Evolutionary conservation across 2,329 filamentous ascomycete species (phyloP).

Genomic region (Alternaria solani): DNA sequence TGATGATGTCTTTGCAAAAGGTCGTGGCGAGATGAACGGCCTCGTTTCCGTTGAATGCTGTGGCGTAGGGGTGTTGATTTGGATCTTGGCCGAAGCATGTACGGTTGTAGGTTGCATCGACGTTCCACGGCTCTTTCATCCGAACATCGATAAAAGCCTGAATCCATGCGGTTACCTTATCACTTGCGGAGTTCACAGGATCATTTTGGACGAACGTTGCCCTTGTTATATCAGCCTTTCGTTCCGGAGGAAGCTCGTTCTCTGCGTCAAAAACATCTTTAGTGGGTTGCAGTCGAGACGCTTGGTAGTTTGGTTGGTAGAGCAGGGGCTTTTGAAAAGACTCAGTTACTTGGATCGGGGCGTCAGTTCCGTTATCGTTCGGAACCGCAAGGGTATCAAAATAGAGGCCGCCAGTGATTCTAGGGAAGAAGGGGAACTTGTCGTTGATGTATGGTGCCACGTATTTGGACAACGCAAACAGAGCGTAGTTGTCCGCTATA

Average conservation of each 20-base stretch:
- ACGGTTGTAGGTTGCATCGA: not conserved
- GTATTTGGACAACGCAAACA: not conserved
- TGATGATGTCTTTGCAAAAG: not conserved
- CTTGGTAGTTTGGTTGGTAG: not conserved
- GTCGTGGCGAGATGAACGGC: not conserved
- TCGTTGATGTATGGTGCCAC: not conserved
- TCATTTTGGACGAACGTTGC: too few species aligned
- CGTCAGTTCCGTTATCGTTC: not conserved
- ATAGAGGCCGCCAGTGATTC: not conserved
- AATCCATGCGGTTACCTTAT: too few species aligned
- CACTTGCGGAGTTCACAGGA: too few species aligned
- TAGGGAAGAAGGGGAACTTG: not conserved
- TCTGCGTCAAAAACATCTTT: not conserved
- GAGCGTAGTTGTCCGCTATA: conserved; percentile 5
- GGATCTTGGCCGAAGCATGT: not conserved
- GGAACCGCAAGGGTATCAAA: not conserved
- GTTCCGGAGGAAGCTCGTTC: too few species aligned
- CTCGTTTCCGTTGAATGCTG: not conserved
- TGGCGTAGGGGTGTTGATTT: not conserved
- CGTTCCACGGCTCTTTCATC: too few species aligned
- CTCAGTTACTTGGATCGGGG: not conserved
- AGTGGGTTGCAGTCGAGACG: not conserved
- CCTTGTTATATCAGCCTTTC: too few species aligned
- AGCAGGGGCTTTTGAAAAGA: too few species aligned
- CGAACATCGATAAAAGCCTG: too few species aligned